Evolutionary conservation across 345 rosid species (phyloP).

Genomic region (Ceriops zippeliana): DNA sequence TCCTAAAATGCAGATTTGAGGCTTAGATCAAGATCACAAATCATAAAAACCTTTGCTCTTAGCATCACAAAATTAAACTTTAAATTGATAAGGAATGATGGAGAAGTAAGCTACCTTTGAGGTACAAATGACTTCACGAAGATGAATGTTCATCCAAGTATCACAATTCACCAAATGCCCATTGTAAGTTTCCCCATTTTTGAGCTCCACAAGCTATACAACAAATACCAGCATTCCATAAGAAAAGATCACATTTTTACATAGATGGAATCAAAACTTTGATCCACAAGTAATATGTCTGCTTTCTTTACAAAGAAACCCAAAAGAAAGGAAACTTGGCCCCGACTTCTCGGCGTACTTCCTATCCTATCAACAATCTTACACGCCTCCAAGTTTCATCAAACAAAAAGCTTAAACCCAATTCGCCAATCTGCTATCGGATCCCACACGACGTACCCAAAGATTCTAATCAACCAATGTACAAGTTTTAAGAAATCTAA

Average conservation of each 20-base stretch:
- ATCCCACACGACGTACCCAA: no score
- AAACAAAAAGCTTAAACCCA: no score
- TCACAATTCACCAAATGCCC: constrained; percentile 96
- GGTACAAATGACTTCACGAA: constrained; percentile 97
- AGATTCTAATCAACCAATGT: no score
- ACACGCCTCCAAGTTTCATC: no score
- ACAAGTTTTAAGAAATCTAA: no score
- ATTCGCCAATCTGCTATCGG: no score
- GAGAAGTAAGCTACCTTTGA: constrained; percentile 53
- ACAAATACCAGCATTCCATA: constrained; percentile 10
- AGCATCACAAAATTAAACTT: background rate
- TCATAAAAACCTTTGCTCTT: background rate
- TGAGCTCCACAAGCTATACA: constrained; percentile 81
- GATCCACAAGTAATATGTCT: background rate
- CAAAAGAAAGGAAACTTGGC: no score
- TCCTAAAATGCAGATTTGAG: constrained; percentile 47
- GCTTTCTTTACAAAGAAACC: no score
- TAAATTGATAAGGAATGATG: background rate
- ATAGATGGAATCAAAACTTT: constrained; percentile 15
- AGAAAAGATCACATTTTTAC: no score
- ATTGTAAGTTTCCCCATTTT: constrained; percentile 96
- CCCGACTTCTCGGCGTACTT: no score
- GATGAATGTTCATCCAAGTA: constrained; percentile 98
- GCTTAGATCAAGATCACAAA: no score
- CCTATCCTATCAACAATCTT: no score